Conservation (phyloP, 2,329 filamentous ascomycete genomes). For the Microdochium trichocladiopsis region DNA sequence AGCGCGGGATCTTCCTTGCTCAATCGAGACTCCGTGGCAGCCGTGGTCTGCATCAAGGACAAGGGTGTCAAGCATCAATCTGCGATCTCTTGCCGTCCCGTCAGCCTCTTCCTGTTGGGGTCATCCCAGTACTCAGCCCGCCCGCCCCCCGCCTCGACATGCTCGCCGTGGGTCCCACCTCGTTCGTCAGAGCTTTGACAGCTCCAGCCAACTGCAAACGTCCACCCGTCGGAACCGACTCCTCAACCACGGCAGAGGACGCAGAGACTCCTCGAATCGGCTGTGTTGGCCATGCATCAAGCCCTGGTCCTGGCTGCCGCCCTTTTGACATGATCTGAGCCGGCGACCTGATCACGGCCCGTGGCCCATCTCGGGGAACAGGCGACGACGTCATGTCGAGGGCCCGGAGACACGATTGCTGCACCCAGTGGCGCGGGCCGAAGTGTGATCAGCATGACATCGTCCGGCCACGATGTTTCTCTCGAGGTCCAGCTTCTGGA, state of each 20-base stretch:
- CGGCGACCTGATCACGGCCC: background rate
- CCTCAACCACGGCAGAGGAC: too few relatives aligned
- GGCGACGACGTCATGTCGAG: background rate
- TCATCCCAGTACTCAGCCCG: too few relatives aligned
- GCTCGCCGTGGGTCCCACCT: background rate
- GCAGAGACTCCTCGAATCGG: constrained; percentile 9
- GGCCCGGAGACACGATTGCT: too few relatives aligned
- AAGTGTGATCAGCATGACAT: too few relatives aligned
- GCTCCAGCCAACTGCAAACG: background rate
- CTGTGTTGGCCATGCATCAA: constrained; percentile 24
- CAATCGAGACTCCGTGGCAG: background rate
- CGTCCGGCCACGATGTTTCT: too few relatives aligned
- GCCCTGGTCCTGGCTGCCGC: constrained; percentile 17
- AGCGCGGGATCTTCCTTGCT: background rate
- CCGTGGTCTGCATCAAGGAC: background rate
- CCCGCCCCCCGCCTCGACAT: background rate
- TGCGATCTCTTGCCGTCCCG: too few relatives aligned
- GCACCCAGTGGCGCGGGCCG: too few relatives aligned
- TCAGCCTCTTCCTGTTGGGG: too few relatives aligned
- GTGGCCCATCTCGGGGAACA: background rate
- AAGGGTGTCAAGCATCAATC: too few relatives aligned
- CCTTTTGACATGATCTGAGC: background rate
- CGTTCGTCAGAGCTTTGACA: too few relatives aligned
- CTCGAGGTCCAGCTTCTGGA: too few relatives aligned
- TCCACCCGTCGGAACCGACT: too few relatives aligned